Evolutionary conservation across 345 rosid genomes (phyloP), one percentile per base, ranked within the genome.

Genomic region (Populus ilicifolia): DNA sequence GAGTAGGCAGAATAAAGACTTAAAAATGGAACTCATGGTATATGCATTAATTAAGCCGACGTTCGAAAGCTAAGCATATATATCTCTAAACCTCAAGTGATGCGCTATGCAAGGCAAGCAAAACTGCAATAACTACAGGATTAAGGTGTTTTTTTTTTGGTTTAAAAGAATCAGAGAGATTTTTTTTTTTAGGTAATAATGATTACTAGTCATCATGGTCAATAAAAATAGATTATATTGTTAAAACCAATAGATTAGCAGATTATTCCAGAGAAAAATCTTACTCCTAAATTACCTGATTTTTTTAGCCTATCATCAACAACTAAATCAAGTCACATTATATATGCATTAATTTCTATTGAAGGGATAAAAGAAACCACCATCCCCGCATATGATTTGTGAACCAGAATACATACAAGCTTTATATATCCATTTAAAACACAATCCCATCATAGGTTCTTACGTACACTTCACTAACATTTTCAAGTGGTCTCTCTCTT

Each of bases 401-500:
- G 54, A n/a, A 23, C 35, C 54, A 70, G 48, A 44, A 44, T 25
- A 25, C 20, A 44, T 12, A 17, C 17, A 65, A 35, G 18, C 38
- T 16, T 17, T 17, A 33, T 33, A 4, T 33, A 66, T 33, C 38
- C 61, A 21, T 54, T 16, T 6, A 33, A 29, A 66, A 9, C 20
- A 14, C 65, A 66, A 3, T 52, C 29, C 16, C 30, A 54, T 46
- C 56, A 63, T 4, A n/a, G 67, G 62, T 20, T 36, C 33, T 25
- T 3, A 33, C 16, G 8, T 33, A 5, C 13, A 33, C 36, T 33
- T 33, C 36, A 33, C 65, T 20, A 62, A 21, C 21, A 44, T 25
- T 71, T 72, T 69, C 35, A 23, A 65, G 17, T 80, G 79, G 75
- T 66, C 71, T 67, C 77, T 77, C 75, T 39, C 74, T 80, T 77